A percentile compares a stretch with the other conserved stretches of the same genome.
phyloP scores from a whole-genome alignment of 495 filamentous ascomycete genomes.

The Lasiosphaeriaceae sp. region DNA sequence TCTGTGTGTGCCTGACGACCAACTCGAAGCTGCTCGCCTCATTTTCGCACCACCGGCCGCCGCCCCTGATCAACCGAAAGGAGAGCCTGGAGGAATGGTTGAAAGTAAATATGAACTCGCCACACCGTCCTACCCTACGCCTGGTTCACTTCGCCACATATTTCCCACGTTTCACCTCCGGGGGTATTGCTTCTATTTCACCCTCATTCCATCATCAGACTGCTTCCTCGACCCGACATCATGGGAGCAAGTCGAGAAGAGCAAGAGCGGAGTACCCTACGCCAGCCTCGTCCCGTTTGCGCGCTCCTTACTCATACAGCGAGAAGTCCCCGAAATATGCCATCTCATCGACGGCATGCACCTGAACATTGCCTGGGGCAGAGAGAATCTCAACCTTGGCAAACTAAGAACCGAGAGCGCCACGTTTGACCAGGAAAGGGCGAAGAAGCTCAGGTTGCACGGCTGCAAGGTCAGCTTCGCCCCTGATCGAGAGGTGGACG shows the following conservation, averaged over 20 bases:
- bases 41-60: neutral
- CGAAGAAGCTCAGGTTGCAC: neutral
- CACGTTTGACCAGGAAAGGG: neutral
- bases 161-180: slow-evolving; percentile 6
- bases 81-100: too few relatives aligned
- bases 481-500: neutral
- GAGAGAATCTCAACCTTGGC: neutral
- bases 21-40: neutral
- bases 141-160: slow-evolving; percentile 1
- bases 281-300: slow-evolving; percentile 1
- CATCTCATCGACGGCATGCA: slow-evolving; percentile 9
- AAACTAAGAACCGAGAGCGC: too few relatives aligned
- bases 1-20: slow-evolving; percentile 6
- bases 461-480: neutral
- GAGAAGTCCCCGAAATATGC: neutral
- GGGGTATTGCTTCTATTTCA: slow-evolving; percentile 6
- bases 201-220: slow-evolving; percentile 7
- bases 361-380: slow-evolving; percentile 3
- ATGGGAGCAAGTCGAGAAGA: neutral
- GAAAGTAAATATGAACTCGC: neutral
- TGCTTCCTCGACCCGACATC: slow-evolving; percentile 6
- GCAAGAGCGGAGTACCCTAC: slow-evolving; percentile 8
- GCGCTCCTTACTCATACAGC: slow-evolving; percentile 9
- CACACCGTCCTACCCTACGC: neutral
- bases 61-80: neutral